Base-by-base conservation (phyloP, 1,284 basidiomycete genomes). In the Sanghuangporus weigelae region DNA sequence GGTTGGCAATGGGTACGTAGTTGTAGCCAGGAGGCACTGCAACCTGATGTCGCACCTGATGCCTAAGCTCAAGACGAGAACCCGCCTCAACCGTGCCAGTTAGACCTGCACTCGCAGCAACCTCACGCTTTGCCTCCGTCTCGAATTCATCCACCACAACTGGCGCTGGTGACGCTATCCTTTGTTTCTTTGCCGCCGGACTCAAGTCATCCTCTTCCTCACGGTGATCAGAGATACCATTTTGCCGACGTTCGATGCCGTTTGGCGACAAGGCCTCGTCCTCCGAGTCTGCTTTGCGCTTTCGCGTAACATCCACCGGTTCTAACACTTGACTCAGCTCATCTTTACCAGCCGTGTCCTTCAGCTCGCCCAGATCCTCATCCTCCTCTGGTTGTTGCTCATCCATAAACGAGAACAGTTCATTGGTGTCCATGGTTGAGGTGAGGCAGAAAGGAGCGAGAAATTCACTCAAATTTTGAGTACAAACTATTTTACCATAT, bases 1-100 rank as follows among this genome's bases (percentile, higher is more conserved):
- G 96, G 73, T 93, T 83, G 14, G 92, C 87, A 67, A 99, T 96
- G 0, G 96, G 93, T 49, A 92, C 76, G 76, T 99, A 99, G 68
- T 89, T 87, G 75, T 95, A 99, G 54, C 89, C 88, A 31, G 94
- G 91, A 7, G 97, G 97, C 10, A 99, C 86, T 1, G 95, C 95
- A 56, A 99, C 97, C 86, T 98, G 91, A 74, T 96, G 94, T 61
- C 93, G 60, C 66, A 87, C 92, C 79, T 93, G 90, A 78, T 95
- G 90, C 70, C 82, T 82, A 57, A 93, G 80, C 72, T 92, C 89
- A 31, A 93, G 72, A 50, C 84, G 84, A 31, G 87, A 84, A 38
- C 84, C 86, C 46, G 82, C 81, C 68, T 90, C 88, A 0, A 84
- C 82, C 16, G 79, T 78, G 10, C 87, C 90, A 6, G 86, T 89